Evolutionary conservation across 2,329 filamentous ascomycete genomes (phyloP).

Genomic region (Sclerotinia subarctica): DNA sequence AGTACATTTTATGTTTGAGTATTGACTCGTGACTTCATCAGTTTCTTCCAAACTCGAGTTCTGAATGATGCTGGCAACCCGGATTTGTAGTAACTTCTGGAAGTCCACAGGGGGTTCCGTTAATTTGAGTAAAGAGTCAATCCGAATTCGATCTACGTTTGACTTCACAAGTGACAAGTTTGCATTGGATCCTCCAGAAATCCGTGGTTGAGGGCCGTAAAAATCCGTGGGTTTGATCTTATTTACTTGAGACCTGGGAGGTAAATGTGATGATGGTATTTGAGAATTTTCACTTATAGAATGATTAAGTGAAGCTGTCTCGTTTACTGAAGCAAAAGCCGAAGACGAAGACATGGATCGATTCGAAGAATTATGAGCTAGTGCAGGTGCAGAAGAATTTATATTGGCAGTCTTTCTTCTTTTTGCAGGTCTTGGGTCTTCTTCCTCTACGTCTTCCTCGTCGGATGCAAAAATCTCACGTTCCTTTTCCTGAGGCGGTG

Average conservation of each 20-base stretch:
- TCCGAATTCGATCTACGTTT: neutral
- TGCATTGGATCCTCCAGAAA: neutral
- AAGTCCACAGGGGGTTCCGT: constrained; percentile 25
- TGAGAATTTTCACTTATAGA: constrained; percentile 26
- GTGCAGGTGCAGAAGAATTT: neutral
- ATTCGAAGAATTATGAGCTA: neutral
- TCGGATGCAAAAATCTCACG: constrained; percentile 21
- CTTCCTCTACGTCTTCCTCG: constrained; percentile 33
- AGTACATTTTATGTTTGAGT: constrained; percentile 28
- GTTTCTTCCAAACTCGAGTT: constrained; percentile 14
- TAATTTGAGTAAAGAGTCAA: constrained; percentile 19
- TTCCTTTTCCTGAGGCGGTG: constrained; percentile 10
- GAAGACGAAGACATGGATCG: constrained; percentile 4
- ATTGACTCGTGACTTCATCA: constrained; percentile 4
- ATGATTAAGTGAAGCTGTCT: constrained; percentile 21
- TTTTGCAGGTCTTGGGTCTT: constrained; percentile 31
- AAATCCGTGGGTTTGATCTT: constrained; percentile 27
- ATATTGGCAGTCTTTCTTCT: constrained; percentile 26
- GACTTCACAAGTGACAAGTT: neutral
- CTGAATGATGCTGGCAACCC: constrained; percentile 25
- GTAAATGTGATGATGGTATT: constrained; percentile 11
- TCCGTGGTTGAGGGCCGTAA: constrained; percentile 21
- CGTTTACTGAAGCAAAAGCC: constrained; percentile 2
- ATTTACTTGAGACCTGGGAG: constrained; percentile 20
- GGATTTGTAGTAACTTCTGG: constrained; percentile 28